phyloP scores from a whole-genome alignment of 108 stramenopile genomes.

The Asterionellopsis glacialis region DNA sequence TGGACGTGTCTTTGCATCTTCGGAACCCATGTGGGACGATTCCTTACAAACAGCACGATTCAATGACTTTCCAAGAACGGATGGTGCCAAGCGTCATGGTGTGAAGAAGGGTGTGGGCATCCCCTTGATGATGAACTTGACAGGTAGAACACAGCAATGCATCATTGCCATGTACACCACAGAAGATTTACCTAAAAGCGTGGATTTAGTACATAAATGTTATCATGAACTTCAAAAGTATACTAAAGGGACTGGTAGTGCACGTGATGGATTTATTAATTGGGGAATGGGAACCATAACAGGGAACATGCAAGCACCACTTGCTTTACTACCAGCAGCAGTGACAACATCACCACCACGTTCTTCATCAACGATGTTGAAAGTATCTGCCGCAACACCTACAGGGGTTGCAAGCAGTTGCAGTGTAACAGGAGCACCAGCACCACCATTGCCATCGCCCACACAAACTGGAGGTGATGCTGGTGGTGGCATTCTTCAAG shows the following conservation, averaged over 20 bases:
- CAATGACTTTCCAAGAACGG: conserved; percentile 4
- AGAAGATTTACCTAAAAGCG: background rate
- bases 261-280: no score
- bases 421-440: no score
- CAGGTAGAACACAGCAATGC: background rate
- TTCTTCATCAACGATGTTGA: no score
- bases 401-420: no score
- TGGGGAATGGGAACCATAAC: no score
- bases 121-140: background rate
- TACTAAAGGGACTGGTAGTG: no score
- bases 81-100: conserved; percentile 1
- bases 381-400: no score
- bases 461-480: no score
- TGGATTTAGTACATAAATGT: background rate
- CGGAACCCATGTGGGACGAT: conserved; percentile 6
- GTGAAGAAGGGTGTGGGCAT: conserved; percentile 10
- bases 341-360: no score
- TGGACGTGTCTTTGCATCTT: conserved; percentile 1
- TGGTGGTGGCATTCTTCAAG: background rate
- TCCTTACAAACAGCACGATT: background rate
- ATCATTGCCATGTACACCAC: background rate
- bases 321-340: background rate
- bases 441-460: no score
- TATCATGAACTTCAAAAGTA: conserved; percentile 2
- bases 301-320: background rate